Evolutionary conservation across 1,284 basidiomycete species (phyloP).

Genomic region (Boletus mariae): DNA sequence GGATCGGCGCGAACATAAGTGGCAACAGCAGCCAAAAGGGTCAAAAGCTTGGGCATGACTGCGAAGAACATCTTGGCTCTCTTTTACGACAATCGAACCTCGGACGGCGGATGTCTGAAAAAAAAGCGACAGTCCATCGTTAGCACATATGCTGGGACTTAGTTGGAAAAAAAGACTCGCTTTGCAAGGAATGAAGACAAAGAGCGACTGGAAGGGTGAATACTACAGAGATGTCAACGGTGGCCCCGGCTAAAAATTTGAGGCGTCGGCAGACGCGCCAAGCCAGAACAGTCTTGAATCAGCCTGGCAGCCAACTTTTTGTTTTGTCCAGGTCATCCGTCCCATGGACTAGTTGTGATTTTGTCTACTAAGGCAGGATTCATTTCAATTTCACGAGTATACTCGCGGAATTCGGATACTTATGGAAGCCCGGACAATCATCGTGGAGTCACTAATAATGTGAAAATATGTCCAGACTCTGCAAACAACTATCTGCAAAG

Average conservation of each 20-base stretch:
- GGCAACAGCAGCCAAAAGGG: constrained; percentile 40
- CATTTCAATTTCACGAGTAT: not conserved
- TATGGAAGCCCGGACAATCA: no score
- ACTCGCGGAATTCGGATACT: not conserved
- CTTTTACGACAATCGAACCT: not conserved
- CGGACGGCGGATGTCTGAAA: not conserved
- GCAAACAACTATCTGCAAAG: no score
- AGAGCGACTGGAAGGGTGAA: constrained; percentile 7
- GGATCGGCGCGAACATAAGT: constrained; percentile 47
- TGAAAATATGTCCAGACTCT: no score
- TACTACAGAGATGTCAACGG: not conserved
- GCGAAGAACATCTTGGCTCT: constrained; percentile 40
- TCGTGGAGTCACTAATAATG: no score
- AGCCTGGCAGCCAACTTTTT: constrained; percentile 6
- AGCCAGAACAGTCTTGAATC: not conserved
- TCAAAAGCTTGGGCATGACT: constrained; percentile 33
- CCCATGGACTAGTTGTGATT: not conserved
- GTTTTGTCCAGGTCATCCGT: constrained; percentile 5
- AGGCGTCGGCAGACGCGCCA: not conserved
- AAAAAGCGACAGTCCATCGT: not conserved
- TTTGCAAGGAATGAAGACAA: constrained; percentile 4
- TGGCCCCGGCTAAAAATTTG: not conserved
- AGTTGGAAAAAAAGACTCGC: constrained; percentile 5
- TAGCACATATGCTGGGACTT: not conserved
- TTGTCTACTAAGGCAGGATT: not conserved